A percentile compares a stretch with the other conserved stretches of the same genome.
Conservation (phyloP, 495 filamentous ascomycete species). For the Talaromyces proteolyticus region DNA sequence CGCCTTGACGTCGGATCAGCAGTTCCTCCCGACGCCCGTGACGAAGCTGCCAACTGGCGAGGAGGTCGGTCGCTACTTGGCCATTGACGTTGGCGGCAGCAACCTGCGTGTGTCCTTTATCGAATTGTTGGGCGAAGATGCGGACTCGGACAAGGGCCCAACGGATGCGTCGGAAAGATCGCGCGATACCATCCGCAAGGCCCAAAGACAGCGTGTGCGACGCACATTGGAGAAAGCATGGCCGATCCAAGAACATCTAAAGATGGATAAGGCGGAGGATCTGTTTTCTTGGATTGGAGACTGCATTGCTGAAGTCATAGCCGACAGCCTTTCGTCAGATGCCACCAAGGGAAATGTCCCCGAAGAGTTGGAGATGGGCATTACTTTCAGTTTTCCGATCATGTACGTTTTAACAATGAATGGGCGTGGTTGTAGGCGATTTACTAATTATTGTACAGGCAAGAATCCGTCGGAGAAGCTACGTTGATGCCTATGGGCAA, state of each 20-base stretch:
- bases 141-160: constrained; percentile 26
- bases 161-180: constrained; percentile 31
- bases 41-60: constrained; percentile 59
- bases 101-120: constrained; percentile 78
- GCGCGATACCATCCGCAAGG: constrained; percentile 36
- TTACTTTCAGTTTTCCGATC: constrained; percentile 86
- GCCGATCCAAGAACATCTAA: constrained; percentile 75
- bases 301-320: constrained; percentile 68
- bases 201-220: constrained; percentile 44
- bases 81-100: constrained; percentile 77
- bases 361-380: constrained; percentile 64
- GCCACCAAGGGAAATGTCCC: constrained; percentile 36
- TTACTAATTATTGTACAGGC: constrained; percentile 41
- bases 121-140: constrained; percentile 52
- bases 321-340: constrained; percentile 40
- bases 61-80: constrained; percentile 64
- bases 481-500: constrained; percentile 85
- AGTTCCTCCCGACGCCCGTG: constrained; percentile 77
- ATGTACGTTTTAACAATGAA: constrained; percentile 49
- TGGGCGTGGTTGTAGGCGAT: not conserved
- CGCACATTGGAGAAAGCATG: constrained; percentile 64
- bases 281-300: constrained; percentile 77
- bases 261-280: constrained; percentile 67
- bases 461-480: constrained; percentile 68
- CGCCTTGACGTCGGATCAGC: constrained; percentile 58